Base-by-base conservation (phyloP, 2,329 filamentous ascomycete species). In the Fusarium phyllophilum region DNA sequence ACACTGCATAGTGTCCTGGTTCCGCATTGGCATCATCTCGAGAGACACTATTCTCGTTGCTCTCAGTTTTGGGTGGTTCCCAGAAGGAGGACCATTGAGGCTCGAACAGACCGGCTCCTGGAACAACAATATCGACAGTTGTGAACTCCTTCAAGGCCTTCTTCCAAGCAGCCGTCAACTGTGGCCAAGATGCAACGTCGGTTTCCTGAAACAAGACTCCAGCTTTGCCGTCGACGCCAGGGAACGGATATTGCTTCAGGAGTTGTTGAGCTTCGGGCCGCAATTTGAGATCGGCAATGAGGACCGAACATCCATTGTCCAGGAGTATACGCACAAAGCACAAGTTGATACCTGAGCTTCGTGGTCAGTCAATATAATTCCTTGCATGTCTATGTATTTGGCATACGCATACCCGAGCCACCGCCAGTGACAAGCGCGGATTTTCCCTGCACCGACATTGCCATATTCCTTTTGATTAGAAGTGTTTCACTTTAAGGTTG, bases 71-170 rank as follows among this genome's bases (percentile, higher is more conserved):
- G 11, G 82, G 82, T 17, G 82, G 68, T 26, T 79, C 71, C 82
- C 82, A 84, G 78, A 84, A 84, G 39, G 73, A 79, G 34, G 78
- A 79, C 73, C 75, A 82, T 17, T 75, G 66, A 8, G 83, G 83
- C 55, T 84, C 83, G 68, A 82, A 84, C 41, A 83, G 51, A 22
- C 82, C 82, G 15, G 83, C 83, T 33, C 81, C 82, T 29, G 80
- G 77, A 24, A 83, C 76, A n/a, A 83, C 81, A 39, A 83, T 79
- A 71, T 84, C 82, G 49, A 83, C 55, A 10, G 54, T 75, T 7
- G 75, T 69, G 66, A 83, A 83, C 46, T 68, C 62, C 4, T 71
- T 55, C 11, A 82, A 61, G 6, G 79, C 77, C 5, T 61, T 66
- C n/a, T 72, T 59, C 78, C 80, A 83, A 58, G 83, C 78, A 12